These are phyloP conservation scores for Thelonectria discophora DNA, from an alignment of 2,329 filamentous ascomycete species.

Conservation along the genomic window DNA sequence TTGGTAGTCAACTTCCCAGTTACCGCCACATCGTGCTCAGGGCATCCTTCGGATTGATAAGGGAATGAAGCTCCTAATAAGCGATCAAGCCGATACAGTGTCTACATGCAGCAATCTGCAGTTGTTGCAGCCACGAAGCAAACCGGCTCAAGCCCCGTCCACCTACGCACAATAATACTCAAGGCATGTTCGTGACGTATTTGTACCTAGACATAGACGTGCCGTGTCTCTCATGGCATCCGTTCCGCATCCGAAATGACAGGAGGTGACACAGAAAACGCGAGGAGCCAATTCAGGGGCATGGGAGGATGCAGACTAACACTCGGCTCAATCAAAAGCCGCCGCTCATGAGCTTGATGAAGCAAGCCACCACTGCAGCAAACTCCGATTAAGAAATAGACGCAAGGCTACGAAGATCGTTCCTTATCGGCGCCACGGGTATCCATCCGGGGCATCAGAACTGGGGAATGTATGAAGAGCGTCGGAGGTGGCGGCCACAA, in stretches of 20 bases:
- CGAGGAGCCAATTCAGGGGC: neutral
- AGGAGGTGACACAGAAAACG: neutral
- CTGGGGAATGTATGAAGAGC: constrained; percentile 1
- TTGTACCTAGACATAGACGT: neutral
- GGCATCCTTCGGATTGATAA: too few species aligned
- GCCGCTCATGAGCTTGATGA: neutral
- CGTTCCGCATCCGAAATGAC: neutral
- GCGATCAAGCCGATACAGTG: constrained; percentile 12
- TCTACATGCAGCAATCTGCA: neutral
- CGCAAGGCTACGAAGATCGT: too few species aligned
- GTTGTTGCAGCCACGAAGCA: neutral
- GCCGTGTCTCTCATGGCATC: neutral
- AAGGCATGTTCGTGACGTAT: neutral
- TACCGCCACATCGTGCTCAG: too few species aligned
- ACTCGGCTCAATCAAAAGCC: neutral
- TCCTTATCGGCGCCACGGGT: too few species aligned
- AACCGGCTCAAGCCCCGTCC: neutral
- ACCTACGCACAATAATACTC: too few species aligned
- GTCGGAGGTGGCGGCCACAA: neutral
- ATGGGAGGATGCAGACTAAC: neutral
- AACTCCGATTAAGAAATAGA: neutral
- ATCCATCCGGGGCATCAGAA: neutral
- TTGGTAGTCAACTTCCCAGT: neutral
- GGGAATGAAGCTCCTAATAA: constrained; percentile 1
- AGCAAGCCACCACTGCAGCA: neutral